phyloP scores from a whole-genome alignment of 2,329 filamentous ascomycete genomes.

The Stachybotrys echinatus region DNA sequence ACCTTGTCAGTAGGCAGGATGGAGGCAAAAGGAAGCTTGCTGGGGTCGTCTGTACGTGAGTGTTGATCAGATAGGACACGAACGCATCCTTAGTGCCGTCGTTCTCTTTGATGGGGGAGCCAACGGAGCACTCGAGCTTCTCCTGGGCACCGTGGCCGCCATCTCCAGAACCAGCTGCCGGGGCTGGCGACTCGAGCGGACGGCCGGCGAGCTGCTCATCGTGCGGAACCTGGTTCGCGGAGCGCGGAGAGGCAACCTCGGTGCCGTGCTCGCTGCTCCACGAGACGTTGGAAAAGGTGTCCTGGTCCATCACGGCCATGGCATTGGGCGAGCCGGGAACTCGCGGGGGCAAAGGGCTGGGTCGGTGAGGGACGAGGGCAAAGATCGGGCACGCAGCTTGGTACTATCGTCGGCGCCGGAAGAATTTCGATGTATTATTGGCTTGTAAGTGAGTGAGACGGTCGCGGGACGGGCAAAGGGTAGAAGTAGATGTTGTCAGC shows the following conservation, averaged over 20 bases:
- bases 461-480: no score
- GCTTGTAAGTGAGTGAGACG: no score
- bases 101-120: conserved; percentile 85
- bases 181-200: conserved; percentile 31
- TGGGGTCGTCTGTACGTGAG: conserved; percentile 54
- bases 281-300: conserved; percentile 76
- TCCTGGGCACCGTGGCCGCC: conserved; percentile 49
- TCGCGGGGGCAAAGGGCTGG: background rate
- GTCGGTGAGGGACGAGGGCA: conserved; percentile 5
- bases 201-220: conserved; percentile 2
- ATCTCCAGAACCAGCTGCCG: conserved; percentile 56
- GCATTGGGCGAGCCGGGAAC: background rate
- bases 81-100: conserved; percentile 96
- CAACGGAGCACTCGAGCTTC: conserved; percentile 76
- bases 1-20: background rate
- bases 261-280: conserved; percentile 60
- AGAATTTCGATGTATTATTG: no score
- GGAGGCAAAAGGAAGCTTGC: background rate
- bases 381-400: no score
- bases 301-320: conserved; percentile 46
- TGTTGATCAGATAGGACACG: conserved; percentile 91
- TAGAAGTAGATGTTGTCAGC: no score
- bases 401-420: no score
- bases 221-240: background rate
- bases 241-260: conserved; percentile 21